Evolutionary conservation across 2,329 filamentous ascomycete genomes (phyloP), one percentile per base, ranked within the genome.

Genomic region (Paecilomyces niveus): DNA sequence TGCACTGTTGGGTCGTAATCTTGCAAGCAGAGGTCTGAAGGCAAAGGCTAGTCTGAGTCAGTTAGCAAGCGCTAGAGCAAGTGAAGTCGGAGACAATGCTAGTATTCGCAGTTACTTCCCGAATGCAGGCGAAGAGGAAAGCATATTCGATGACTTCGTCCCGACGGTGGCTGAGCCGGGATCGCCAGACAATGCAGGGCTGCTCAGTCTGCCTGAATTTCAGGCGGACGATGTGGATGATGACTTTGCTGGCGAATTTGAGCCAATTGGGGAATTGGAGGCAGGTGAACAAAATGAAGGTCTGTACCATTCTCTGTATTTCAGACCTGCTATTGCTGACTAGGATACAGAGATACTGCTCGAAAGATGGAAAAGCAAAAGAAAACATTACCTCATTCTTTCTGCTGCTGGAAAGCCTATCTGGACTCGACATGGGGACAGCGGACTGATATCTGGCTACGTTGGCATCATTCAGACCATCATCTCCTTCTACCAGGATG

Each of bases 361-460:
- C 49, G 77, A 79, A 15, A 81, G 86, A 62, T 99, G 92, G 92
- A 94, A 92, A 71, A 85, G 89, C 39, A 97, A 97, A 77, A 81
- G 92, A 62, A 99, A 99, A 75, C 94, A 99, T 75, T 99, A 96
- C 73, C 85, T 99, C 75, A 96, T 99, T 67, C 80, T 99, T 1
- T 97, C 94, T 2, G 93, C 92, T 13, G 93, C 95, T 9, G 94
- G 94, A 21, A 99, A 99, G 72, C 95, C 94, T 10, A 95, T 99
- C 54, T 99, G 93, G 81, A 97, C 92, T 68, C 85, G 95, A 54
- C 93, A 99, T 71, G 94, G 95, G 49, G 91, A 97, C 65, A 83
- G 96, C 64, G 86, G 88, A 57, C 79, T 97, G 51, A 91, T 97
- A 70, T 96, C 95, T 67, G 89, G 89, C 55, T 97, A 94, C 67